Conservation (phyloP, 2,329 filamentous ascomycete genomes). For the Rutstroemia sp. region DNA sequence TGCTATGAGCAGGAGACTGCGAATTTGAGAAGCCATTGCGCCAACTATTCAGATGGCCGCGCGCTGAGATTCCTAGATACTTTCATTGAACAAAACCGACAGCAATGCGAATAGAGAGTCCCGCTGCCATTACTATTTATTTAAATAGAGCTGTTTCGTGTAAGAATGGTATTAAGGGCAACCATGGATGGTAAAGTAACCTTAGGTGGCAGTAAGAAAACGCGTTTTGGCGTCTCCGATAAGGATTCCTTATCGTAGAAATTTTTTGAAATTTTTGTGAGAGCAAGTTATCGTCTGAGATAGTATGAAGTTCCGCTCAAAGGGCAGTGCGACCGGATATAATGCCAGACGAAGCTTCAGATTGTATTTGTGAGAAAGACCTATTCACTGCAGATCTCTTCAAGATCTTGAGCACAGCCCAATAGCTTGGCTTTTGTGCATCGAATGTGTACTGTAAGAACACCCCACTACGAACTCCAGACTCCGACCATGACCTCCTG, state of each 20-base stretch:
- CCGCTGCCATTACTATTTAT: neutral
- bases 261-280: neutral
- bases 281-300: neutral
- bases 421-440: too few relatives aligned
- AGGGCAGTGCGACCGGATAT: too few relatives aligned
- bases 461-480: neutral
- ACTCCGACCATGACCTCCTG: constrained; percentile 3
- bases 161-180: too few relatives aligned
- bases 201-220: constrained; percentile 6
- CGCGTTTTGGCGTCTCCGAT: constrained; percentile 9
- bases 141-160: neutral
- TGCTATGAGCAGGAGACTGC: constrained; percentile 40
- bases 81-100: neutral
- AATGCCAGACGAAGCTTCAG: too few relatives aligned
- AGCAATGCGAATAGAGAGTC: neutral
- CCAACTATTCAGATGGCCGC: neutral
- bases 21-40: constrained; percentile 22
- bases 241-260: constrained; percentile 12
- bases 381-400: too few relatives aligned
- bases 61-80: too few relatives aligned
- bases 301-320: too few relatives aligned
- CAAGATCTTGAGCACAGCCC: too few relatives aligned
- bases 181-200: neutral
- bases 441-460: neutral
- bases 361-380: too few relatives aligned